phyloP scores from a whole-genome alignment of 1,284 basidiomycete genomes.

The Fomitiporia mediterranea region DNA sequence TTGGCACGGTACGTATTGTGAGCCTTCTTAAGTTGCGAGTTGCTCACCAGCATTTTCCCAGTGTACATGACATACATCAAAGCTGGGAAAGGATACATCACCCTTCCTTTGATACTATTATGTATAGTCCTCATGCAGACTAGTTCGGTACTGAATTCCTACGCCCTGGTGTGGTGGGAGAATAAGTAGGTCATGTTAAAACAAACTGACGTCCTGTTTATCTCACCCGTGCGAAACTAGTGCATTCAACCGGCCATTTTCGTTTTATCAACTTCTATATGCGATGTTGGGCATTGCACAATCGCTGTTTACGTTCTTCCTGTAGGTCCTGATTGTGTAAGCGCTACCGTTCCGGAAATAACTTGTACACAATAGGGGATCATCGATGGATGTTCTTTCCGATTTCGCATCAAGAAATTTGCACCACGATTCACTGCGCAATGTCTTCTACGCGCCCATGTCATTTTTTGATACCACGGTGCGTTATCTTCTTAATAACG shows the following conservation, averaged over 20 bases:
- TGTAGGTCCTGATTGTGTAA: constrained; percentile 34
- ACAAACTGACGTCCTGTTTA: background rate
- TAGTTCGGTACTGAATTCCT: constrained; percentile 48
- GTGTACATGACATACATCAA: constrained; percentile 68
- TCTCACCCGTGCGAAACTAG: constrained; percentile 28
- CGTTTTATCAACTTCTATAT: constrained; percentile 72
- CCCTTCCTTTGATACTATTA: constrained; percentile 53
- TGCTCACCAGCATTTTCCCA: constrained; percentile 24
- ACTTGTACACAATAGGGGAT: constrained; percentile 38
- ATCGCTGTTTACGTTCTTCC: constrained; percentile 59
- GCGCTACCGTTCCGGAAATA: background rate
- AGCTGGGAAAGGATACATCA: constrained; percentile 57
- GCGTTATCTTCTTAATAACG: constrained; percentile 21
- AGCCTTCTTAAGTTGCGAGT: background rate
- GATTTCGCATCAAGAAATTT: constrained; percentile 56
- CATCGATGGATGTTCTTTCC: constrained; percentile 51
- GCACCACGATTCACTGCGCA: constrained; percentile 48
- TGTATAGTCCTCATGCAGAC: constrained; percentile 63
- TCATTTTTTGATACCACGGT: constrained; percentile 68
- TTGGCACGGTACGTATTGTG: constrained; percentile 38
- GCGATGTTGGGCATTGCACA: constrained; percentile 57
- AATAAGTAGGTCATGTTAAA: constrained; percentile 41
- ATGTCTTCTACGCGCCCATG: constrained; percentile 66
- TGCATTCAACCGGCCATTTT: constrained; percentile 43
- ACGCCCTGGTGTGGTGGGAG: constrained; percentile 73